phyloP scores from a whole-genome alignment of 345 rosid genomes.

The Hypericum androsaemum region DNA sequence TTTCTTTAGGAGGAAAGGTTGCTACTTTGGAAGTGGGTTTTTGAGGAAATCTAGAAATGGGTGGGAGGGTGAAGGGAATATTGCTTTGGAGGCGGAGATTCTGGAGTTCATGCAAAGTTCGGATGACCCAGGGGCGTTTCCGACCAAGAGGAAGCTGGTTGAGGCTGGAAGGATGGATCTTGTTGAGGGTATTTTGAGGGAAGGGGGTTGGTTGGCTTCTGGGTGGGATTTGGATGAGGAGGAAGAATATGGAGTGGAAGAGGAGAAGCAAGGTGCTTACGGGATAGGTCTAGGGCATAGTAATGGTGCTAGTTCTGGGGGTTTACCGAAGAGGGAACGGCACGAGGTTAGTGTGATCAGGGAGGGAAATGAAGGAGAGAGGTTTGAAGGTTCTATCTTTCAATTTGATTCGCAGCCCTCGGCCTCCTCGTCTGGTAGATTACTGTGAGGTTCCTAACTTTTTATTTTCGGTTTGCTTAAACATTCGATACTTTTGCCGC shows the following conservation, averaged over 20 bases:
- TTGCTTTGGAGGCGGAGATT: slow-evolving; percentile 61
- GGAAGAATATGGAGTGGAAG: slow-evolving; percentile 13
- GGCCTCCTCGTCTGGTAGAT: slow-evolving; percentile 43
- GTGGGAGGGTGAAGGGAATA: slow-evolving; percentile 37
- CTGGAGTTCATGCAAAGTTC: slow-evolving; percentile 74
- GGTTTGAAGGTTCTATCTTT: slow-evolving; percentile 20
- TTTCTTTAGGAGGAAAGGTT: slow-evolving; percentile 16
- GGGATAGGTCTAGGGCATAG: not conserved
- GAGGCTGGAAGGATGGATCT: slow-evolving; percentile 69
- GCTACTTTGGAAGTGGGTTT: slow-evolving; percentile 26
- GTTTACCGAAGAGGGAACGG: slow-evolving; percentile 13
- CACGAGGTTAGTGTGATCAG: slow-evolving; percentile 12
- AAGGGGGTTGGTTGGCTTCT: slow-evolving; percentile 81
- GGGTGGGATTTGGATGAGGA: slow-evolving; percentile 74
- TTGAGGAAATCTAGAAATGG: slow-evolving; percentile 33
- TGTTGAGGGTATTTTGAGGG: slow-evolving; percentile 44
- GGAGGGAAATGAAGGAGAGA: slow-evolving; percentile 13
- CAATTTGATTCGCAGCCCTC: slow-evolving; percentile 15
- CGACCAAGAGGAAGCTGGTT: slow-evolving; percentile 52
- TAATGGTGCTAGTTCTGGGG: slow-evolving; percentile 1
- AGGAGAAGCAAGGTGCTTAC: slow-evolving; percentile 8
- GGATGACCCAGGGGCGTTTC: slow-evolving; percentile 52
- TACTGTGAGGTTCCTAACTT: slow-evolving; percentile 44
- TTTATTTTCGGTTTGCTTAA: slow-evolving; percentile 1
- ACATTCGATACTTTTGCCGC: not conserved